Percentiles rank a stretch among this genome's conserved stretches.
Evolutionary conservation across 1,284 basidiomycete species (phyloP).

Genomic region (Ustilago xerochloae): DNA sequence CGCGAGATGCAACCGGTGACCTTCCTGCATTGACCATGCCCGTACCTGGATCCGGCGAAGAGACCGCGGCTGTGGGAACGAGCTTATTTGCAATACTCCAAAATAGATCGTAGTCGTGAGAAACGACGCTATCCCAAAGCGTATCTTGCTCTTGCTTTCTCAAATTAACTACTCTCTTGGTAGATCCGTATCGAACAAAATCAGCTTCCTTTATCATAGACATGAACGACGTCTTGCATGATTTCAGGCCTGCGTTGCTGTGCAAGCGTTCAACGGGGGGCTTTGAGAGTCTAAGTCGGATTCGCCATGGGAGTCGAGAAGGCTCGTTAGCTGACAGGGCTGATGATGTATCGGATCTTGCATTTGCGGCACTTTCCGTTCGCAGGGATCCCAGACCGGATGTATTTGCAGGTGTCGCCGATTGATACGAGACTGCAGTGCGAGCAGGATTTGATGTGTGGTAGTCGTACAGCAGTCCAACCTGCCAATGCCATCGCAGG

Average conservation of each 20-base stretch:
- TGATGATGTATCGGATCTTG: background rate
- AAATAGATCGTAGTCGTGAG: constrained; percentile 94
- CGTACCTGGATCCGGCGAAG: background rate
- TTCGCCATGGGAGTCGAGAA: constrained; percentile 45
- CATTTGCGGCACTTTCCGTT: background rate
- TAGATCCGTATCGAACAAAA: constrained; percentile 61
- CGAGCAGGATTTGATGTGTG: constrained; percentile 52
- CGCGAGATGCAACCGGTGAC: constrained; percentile 20
- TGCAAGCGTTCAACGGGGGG: constrained; percentile 54
- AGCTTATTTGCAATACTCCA: constrained; percentile 90
- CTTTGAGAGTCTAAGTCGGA: constrained; percentile 50
- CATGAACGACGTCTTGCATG: constrained; percentile 59
- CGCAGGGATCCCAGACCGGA: constrained; percentile 25
- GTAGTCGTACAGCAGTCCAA: constrained; percentile 60
- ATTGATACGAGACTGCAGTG: constrained; percentile 19
- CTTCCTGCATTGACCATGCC: background rate
- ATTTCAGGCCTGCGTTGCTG: constrained; percentile 44
- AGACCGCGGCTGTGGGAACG: constrained; percentile 64
- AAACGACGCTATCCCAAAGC: constrained; percentile 57
- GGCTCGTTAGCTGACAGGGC: background rate
- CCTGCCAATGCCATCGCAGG: constrained; percentile 62
- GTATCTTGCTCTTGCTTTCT: constrained; percentile 58
- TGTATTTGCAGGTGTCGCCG: background rate
- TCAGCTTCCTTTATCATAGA: constrained; percentile 63
- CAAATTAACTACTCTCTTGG: constrained; percentile 57